Base-by-base conservation (phyloP, 345 rosid species). In the Acer saccharum region DNA sequence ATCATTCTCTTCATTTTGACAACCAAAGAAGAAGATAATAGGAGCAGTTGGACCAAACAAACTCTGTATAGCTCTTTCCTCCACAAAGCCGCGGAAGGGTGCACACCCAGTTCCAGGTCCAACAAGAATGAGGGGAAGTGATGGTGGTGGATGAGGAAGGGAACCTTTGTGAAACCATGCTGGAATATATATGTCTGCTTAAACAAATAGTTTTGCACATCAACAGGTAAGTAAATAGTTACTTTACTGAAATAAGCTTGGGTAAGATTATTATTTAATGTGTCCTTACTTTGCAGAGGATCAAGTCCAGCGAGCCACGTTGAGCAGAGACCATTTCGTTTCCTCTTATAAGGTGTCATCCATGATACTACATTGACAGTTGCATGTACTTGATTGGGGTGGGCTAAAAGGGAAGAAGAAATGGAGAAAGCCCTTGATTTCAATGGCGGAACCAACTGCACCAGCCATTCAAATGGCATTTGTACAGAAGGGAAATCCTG, bases 91-190 rank as follows among this genome's bases (percentile, higher is more conserved):
- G 41, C 87, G 95, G 78, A 96, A 96, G 11, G 99, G 98, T 6
- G 99, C 99, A 83, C 98, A 96, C 29, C 99, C 99, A 6, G 99
- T 92, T 76, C 99, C 99, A 0, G 99, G 98, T 73, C 97, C 99
- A 14, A 94, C 68, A 41, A 94, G 89, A 69, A 96, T 87, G 79
- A 94, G 90, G 67, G 98, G 99, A 75, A 85, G 83, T 6, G 90
- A 88, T 67, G 88, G 86, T 20, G 90, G 82, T 43, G 98, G 97
- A 14, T 86, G 75, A 84, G 95, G 97, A 75, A 96, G 93, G 17
- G 83, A 86, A 76, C 98, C 99, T 74, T 91, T 91, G 60, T 83
- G 90, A 76, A 91, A 87, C 99, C 98, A 94, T 73, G 86, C 93
- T 1, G 97, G 95, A 85, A 94, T 84, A 75, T 46, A 70, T 23